Evolutionary conservation across 1,139 yeast genomes (phyloP).

Genomic region (Protomyces gravidus): DNA sequence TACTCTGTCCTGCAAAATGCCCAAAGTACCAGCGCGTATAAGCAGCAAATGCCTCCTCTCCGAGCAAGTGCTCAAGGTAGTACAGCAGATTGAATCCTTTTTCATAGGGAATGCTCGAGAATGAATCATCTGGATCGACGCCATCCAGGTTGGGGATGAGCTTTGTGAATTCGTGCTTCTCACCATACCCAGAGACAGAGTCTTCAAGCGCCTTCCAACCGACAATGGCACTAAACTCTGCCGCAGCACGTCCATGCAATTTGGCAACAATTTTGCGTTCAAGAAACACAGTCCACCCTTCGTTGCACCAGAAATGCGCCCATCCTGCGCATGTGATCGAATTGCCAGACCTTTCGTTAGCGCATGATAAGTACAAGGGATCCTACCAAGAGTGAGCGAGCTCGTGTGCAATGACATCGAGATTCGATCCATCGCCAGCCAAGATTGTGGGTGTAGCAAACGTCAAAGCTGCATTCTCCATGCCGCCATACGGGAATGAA

Average conservation of each 20-base stretch:
- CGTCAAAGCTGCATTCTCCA: slow-evolving; percentile 91
- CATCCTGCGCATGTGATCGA: slow-evolving; percentile 92
- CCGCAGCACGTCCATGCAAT: slow-evolving; percentile 67
- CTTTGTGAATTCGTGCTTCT: slow-evolving; percentile 35
- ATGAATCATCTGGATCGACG: slow-evolving; percentile 82
- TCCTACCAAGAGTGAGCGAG: slow-evolving; percentile 87
- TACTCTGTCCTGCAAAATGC: slow-evolving; percentile 62
- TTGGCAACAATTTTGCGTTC: slow-evolving; percentile 79
- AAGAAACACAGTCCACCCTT: slow-evolving; percentile 92
- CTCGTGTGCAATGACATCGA: slow-evolving; percentile 85
- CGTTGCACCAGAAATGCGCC: slow-evolving; percentile 94
- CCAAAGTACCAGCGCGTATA: slow-evolving; percentile 74
- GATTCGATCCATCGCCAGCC: slow-evolving; percentile 79
- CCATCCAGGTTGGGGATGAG: slow-evolving; percentile 37
- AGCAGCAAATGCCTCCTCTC: slow-evolving; percentile 61
- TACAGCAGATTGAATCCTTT: slow-evolving; percentile 71
- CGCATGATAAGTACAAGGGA: background rate
- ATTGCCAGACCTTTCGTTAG: slow-evolving; percentile 52
- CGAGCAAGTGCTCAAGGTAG: slow-evolving; percentile 62
- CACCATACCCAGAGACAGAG: slow-evolving; percentile 60
- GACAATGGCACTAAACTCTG: slow-evolving; percentile 77
- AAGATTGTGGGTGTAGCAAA: slow-evolving; percentile 87
- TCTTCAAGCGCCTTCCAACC: slow-evolving; percentile 82
- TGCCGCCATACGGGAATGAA: slow-evolving; percentile 90
- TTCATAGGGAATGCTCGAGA: slow-evolving; percentile 73